Conservation (phyloP, 2,329 filamentous ascomycete genomes). For the Fusarium kyushuense region DNA sequence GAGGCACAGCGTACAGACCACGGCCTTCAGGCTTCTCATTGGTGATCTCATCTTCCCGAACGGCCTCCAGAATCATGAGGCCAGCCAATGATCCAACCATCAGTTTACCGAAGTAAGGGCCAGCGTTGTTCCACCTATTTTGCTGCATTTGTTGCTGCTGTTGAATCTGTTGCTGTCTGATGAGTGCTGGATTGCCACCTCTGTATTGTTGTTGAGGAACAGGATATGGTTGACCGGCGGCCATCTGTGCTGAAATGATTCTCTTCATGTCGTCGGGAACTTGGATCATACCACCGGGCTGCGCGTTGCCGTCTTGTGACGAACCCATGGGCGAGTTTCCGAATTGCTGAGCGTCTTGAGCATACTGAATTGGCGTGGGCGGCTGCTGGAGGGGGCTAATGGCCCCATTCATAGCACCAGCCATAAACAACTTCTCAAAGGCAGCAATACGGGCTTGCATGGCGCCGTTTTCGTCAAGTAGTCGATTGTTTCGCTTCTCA, state of each 20-base stretch:
- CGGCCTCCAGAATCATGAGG: constrained; percentile 89
- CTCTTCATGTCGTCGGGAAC: constrained; percentile 76
- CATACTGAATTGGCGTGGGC: constrained; percentile 65
- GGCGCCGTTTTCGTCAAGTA: constrained; percentile 83
- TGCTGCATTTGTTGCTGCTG: constrained; percentile 64
- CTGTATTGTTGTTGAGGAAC: constrained; percentile 62
- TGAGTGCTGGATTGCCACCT: constrained; percentile 56
- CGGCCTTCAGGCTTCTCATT: constrained; percentile 73
- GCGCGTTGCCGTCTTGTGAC: constrained; percentile 56
- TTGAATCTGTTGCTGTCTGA: constrained; percentile 69
- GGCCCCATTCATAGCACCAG: constrained; percentile 75
- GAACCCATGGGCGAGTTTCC: constrained; percentile 60
- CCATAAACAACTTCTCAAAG: constrained; percentile 83
- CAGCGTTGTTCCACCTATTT: constrained; percentile 65
- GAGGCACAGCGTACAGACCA: constrained; percentile 74
- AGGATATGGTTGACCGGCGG: constrained; percentile 66
- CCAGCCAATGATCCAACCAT: constrained; percentile 94
- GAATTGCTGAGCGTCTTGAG: constrained; percentile 59
- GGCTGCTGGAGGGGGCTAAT: constrained; percentile 67
- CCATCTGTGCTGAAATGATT: constrained; percentile 69
- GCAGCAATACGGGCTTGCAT: constrained; percentile 83
- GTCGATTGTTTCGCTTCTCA: constrained; percentile 86
- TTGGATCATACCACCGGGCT: constrained; percentile 70
- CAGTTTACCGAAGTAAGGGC: constrained; percentile 76
- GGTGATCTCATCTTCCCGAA: constrained; percentile 74